Conservation (phyloP, 805 yeast genomes). For the Candida quercuum region DNA sequence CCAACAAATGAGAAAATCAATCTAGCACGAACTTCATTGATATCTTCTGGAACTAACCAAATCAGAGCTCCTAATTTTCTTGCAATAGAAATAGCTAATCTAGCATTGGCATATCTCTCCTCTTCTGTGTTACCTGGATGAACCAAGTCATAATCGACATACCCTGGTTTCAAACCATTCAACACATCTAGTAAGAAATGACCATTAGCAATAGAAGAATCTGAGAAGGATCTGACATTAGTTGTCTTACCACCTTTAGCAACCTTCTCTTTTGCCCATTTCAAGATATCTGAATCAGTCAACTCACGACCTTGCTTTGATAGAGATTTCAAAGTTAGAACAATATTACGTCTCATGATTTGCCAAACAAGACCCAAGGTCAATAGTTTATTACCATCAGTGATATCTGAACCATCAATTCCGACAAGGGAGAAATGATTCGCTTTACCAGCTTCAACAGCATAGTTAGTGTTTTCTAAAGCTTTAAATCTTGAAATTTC, state of each 20-base stretch:
- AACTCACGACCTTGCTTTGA: slow-evolving; percentile 65
- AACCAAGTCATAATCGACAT: slow-evolving; percentile 93
- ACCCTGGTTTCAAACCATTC: slow-evolving; percentile 94
- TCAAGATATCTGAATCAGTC: slow-evolving; percentile 79
- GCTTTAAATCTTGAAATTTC: slow-evolving; percentile 91
- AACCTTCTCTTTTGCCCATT: slow-evolving; percentile 90
- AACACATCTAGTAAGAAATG: slow-evolving; percentile 84
- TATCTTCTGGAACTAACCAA: slow-evolving; percentile 99
- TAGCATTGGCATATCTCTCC: slow-evolving; percentile 89
- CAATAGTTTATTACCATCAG: slow-evolving; percentile 85
- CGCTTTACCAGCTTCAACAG: slow-evolving; percentile 93
- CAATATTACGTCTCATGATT: slow-evolving; percentile 94
- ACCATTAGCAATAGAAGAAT: slow-evolving; percentile 68
- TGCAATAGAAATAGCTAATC: slow-evolving; percentile 95
- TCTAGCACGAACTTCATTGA: slow-evolving; percentile 91
- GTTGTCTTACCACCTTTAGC: slow-evolving; percentile 76
- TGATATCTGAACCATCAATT: slow-evolving; percentile 95
- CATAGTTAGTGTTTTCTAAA: slow-evolving; percentile 94
- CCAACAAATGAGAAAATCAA: slow-evolving; percentile 93
- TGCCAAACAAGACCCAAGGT: slow-evolving; percentile 97
- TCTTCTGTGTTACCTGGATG: slow-evolving; percentile 74
- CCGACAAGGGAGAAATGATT: slow-evolving; percentile 93
- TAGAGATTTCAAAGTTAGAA: slow-evolving; percentile 70
- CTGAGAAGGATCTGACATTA: slow-evolving; percentile 79
- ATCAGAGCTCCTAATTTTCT: slow-evolving; percentile 96